Percentiles rank a stretch among this genome's conserved stretches.
These are phyloP conservation scores for Moricandia arvensis DNA, from an alignment of 345 rosid species.

Conservation along the genomic window DNA sequence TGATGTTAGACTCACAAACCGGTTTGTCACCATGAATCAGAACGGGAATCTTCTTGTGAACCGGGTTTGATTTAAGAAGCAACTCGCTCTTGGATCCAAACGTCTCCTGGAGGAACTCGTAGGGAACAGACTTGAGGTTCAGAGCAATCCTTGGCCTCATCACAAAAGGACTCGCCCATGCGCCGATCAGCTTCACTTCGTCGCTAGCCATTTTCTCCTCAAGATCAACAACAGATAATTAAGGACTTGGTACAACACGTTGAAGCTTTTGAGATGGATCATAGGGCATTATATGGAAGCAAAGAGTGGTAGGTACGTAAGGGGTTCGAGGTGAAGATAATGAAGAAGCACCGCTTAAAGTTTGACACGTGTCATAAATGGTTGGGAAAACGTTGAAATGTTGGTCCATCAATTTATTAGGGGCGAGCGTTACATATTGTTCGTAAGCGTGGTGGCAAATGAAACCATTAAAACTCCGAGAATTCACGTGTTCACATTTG, in stretches of 20 bases:
- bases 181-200: constrained; percentile 60
- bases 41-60: constrained; percentile 79
- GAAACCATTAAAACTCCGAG: background rate
- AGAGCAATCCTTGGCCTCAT: constrained; percentile 67
- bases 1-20: constrained; percentile 66
- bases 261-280: background rate
- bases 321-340: background rate
- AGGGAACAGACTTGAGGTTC: constrained; percentile 56
- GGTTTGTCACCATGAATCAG: constrained; percentile 58
- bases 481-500: background rate
- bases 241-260: background rate
- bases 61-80: constrained; percentile 69
- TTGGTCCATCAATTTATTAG: constrained; percentile 10
- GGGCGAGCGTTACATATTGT: background rate
- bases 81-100: constrained; percentile 61
- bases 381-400: constrained; percentile 14
- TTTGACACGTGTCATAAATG: constrained; percentile 5
- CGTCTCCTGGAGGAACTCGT: constrained; percentile 58
- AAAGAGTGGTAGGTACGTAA: constrained; percentile 11
- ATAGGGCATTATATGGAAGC: constrained; percentile 10
- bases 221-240: background rate
- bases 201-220: constrained; percentile 35
- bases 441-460: background rate
- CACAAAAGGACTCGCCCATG: constrained; percentile 72
- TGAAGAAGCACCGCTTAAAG: background rate